Evolutionary conservation across 2,329 filamentous ascomycete genomes (phyloP).

Genomic region (Aspergillus brasiliensis): DNA sequence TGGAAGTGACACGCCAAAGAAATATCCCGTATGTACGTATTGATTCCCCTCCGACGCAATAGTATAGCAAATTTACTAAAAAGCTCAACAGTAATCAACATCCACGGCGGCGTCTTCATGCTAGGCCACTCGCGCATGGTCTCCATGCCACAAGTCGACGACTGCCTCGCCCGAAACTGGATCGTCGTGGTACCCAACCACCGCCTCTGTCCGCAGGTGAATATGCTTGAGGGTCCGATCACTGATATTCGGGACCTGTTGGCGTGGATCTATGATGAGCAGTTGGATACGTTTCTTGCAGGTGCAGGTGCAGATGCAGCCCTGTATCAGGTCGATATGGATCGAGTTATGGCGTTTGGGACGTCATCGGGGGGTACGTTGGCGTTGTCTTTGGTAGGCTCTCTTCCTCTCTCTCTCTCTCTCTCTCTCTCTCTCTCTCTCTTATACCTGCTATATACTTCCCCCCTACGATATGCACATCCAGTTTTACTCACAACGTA

Average conservation of each 20-base stretch:
- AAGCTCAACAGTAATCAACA: conserved; percentile 37
- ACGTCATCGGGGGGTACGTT: conserved; percentile 54
- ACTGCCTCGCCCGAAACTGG: conserved; percentile 43
- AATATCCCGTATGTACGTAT: conserved; percentile 28
- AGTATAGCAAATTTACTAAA: too few species aligned
- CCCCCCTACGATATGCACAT: not conserved
- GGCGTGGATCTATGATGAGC: conserved; percentile 42
- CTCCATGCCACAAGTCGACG: conserved; percentile 41
- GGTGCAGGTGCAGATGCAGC: conserved; percentile 2
- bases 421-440: too few species aligned
- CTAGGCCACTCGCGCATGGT: conserved; percentile 44
- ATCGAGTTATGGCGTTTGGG: conserved; percentile 48
- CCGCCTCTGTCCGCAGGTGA: conserved; percentile 50
- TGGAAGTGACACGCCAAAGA: conserved; percentile 6
- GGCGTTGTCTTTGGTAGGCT: conserved; percentile 47
- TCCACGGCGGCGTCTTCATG: conserved; percentile 51
- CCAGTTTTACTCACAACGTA: not conserved
- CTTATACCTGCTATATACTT: too few species aligned
- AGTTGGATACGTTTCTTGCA: conserved; percentile 32
- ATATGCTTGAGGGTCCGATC: conserved; percentile 50
- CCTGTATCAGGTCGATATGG: conserved; percentile 25
- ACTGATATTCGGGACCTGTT: conserved; percentile 49
- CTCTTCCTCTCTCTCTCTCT: too few species aligned
- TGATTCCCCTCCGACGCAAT: not conserved
- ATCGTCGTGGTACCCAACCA: conserved; percentile 42